Evolutionary conservation across 192 early-diverging fungal genomes (phyloP).

Genomic region (Funneliformis mosseae): DNA sequence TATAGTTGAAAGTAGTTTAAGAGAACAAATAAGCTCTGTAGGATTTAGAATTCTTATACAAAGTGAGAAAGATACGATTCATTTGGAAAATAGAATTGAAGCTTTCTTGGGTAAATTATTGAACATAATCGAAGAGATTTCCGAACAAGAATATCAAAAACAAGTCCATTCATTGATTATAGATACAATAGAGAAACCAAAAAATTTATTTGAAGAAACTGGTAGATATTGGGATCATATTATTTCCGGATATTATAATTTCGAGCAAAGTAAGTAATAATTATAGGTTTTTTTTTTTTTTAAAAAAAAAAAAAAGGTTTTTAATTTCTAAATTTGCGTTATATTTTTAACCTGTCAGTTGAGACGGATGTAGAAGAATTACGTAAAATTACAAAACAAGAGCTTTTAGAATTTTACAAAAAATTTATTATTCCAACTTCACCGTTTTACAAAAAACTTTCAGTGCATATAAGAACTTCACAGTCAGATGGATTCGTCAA

Average conservation of each 20-base stretch:
- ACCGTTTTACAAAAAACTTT: constrained; percentile 58
- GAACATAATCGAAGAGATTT: constrained; percentile 65
- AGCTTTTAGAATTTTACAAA: constrained; percentile 63
- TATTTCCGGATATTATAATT: constrained; percentile 80
- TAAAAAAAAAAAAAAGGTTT: constrained; percentile 10
- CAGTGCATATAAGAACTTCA: constrained; percentile 67
- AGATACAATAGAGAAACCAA: constrained; percentile 81
- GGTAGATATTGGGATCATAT: constrained; percentile 79
- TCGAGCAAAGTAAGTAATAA: constrained; percentile 59
- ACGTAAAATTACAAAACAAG: constrained; percentile 44
- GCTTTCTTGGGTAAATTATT: constrained; percentile 67
- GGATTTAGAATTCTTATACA: constrained; percentile 84
- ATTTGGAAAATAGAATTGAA: constrained; percentile 79
- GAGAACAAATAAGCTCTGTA: constrained; percentile 75
- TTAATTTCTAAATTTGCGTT: background rate
- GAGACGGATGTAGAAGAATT: constrained; percentile 65
- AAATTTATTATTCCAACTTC: constrained; percentile 58
- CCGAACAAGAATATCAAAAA: constrained; percentile 70
- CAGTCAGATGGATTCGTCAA: too few species aligned
- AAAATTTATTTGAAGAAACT: constrained; percentile 81
- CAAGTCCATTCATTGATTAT: constrained; percentile 73
- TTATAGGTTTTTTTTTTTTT: background rate
- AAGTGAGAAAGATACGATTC: constrained; percentile 79
- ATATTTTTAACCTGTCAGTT: constrained; percentile 36
- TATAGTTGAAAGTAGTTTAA: constrained; percentile 70